Evolutionary conservation across 345 rosid species (phyloP).

Genomic region (Moringa oleifera): DNA sequence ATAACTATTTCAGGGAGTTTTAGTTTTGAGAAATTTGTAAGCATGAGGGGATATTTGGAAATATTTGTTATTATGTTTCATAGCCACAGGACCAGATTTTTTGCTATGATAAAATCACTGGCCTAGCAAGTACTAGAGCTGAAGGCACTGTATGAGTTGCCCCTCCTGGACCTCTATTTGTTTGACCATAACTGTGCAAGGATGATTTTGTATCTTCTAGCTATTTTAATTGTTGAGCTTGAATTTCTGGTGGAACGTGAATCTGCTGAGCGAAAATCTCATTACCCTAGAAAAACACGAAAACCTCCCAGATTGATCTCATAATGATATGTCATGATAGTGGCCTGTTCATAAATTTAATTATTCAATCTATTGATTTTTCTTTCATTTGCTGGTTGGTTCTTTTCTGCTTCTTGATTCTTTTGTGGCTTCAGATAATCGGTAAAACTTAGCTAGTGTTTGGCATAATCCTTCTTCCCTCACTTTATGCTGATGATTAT

Average conservation of each 20-base stretch:
- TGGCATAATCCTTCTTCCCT: background rate
- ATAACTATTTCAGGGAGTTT: background rate
- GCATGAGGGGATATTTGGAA: background rate
- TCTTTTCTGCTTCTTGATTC: background rate
- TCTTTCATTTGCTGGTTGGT: background rate
- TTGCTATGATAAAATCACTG: background rate
- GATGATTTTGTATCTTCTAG: background rate
- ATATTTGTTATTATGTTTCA: background rate
- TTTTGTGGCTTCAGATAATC: background rate
- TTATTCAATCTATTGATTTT: background rate
- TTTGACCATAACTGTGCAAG: background rate
- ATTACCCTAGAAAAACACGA: too few relatives aligned
- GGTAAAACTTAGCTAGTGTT: too few relatives aligned
- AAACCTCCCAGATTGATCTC: background rate
- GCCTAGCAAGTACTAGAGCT: background rate
- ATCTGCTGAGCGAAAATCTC: background rate
- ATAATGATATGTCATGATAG: background rate
- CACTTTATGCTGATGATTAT: constrained; percentile 13
- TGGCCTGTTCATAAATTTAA: background rate
- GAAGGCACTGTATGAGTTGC: too few relatives aligned
- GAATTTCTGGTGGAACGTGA: background rate
- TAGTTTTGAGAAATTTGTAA: too few relatives aligned
- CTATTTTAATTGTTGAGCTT: background rate
- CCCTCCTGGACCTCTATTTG: too few relatives aligned
- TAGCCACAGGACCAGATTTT: background rate